Conservation (phyloP, 441 rosid genomes). For the Flueggea neowawraea region DNA sequence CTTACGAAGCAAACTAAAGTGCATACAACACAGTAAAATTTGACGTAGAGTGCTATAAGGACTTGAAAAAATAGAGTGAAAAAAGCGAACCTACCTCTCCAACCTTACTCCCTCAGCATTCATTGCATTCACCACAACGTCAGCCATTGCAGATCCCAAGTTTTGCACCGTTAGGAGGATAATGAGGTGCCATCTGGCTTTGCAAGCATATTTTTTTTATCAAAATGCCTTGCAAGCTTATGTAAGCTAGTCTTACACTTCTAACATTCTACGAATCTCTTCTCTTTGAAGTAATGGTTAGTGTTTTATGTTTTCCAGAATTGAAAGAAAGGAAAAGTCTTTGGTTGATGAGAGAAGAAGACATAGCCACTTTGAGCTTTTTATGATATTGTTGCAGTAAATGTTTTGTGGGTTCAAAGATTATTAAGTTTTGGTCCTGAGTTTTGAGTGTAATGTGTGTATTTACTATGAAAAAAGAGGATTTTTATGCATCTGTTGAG, state of each 20-base stretch:
- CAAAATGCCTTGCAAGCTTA: not conserved
- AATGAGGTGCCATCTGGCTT: conserved; percentile 55
- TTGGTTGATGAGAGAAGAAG: not conserved
- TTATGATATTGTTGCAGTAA: not conserved
- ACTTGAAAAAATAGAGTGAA: conserved; percentile 2
- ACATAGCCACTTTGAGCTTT: not conserved
- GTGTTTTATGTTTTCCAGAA: not conserved
- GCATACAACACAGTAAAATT: not conserved
- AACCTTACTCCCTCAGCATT: conserved; percentile 90
- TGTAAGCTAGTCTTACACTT: not conserved
- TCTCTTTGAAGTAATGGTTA: not conserved
- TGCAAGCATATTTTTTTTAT: no score
- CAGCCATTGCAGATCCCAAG: conserved; percentile 94
- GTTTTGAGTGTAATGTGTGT: not conserved
- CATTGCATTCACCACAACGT: conserved; percentile 97
- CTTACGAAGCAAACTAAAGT: no score
- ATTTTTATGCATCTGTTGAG: not conserved
- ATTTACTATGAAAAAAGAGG: not conserved
- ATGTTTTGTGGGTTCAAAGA: not conserved
- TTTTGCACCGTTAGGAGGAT: conserved; percentile 79
- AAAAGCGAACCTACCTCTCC: conserved; percentile 47
- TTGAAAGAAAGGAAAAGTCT: not conserved
- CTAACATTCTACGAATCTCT: not conserved
- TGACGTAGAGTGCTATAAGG: not conserved
- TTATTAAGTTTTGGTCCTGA: not conserved